phyloP scores from a whole-genome alignment of 306 rosid species.

The Prunus davidiana region DNA sequence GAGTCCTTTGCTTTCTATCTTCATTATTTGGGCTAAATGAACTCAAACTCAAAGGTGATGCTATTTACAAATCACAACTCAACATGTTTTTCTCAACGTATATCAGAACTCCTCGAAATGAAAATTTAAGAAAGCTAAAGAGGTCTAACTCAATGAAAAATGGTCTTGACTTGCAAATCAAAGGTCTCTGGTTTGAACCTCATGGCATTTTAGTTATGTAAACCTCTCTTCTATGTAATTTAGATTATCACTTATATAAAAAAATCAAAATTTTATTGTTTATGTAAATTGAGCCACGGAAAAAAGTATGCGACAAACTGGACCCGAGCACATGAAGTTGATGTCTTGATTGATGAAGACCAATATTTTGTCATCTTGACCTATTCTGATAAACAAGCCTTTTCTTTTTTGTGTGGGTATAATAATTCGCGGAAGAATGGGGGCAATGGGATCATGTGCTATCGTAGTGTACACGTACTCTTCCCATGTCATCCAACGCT shows the following conservation, averaged over 20 bases:
- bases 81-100: too few species aligned
- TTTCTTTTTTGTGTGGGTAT: not conserved
- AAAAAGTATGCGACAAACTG: not conserved
- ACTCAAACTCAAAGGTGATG: not conserved
- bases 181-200: too few species aligned
- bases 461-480: not conserved
- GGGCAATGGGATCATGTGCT: not conserved
- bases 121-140: too few species aligned
- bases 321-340: not conserved
- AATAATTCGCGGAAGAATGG: not conserved
- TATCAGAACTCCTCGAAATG: too few species aligned
- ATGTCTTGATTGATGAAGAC: not conserved
- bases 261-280: not conserved
- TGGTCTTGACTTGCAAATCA: too few species aligned
- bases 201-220: too few species aligned
- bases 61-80: too few species aligned
- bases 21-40: not conserved
- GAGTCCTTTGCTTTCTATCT: not conserved
- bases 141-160: too few species aligned
- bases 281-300: not conserved
- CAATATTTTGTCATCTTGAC: not conserved
- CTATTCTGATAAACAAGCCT: not conserved
- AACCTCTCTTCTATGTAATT: fast-evolving
- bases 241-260: too few species aligned
- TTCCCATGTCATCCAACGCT: not conserved